Evolutionary conservation across 2,329 filamentous ascomycete genomes (phyloP), one percentile per base, ranked within the genome.

Genomic region (Aspergillus bombycis): DNA sequence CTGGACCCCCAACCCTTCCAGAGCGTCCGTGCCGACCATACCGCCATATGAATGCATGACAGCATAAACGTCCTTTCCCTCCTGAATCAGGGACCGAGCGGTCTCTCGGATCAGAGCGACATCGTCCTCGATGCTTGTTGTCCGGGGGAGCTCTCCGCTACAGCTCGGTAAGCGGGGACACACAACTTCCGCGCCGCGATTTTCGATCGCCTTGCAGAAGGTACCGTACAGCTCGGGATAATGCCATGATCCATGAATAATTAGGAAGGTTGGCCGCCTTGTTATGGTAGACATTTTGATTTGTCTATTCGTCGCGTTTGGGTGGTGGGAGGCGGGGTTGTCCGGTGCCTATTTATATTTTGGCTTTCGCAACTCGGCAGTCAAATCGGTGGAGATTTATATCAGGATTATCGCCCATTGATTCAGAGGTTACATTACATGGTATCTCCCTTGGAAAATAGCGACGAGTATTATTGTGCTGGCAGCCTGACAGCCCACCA

Each of bases 21-120:
- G 19, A 8, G 38, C 38, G 8, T 41, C 38, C 3, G 66, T 68
- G 19, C 70, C 68, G 23, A 71, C 65, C 26, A 62, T 65, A 5
- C 71, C 70, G 43, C 71, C 70, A 58, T 74, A 74, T 16, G 71
- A 72, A 50, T 73, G 71, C 65, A 72, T 67, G 19, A 72, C 45
- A 55, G 71, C 50, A 11, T 68, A 28, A 7, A 73, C 62, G 7
- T 61, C 58, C 19, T 70, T 59, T 14, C 67, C 68, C 7, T 60
- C 50, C 0, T 65, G 55, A 21, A 61, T 36, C 2, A 68, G 62
- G 10, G 32, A 36, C 11, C 26, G n/a, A 7, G 68, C 43, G 3
- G 64, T 28, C 34, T 43, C 55, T 43, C 53, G 62, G 9, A 71
- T 55, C 38, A 30, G 26, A 23, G 50, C 30, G 21, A 66, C 54